phyloP scores from a whole-genome alignment of 75 land plant species.

The Selaginella tamariscina region DNA sequence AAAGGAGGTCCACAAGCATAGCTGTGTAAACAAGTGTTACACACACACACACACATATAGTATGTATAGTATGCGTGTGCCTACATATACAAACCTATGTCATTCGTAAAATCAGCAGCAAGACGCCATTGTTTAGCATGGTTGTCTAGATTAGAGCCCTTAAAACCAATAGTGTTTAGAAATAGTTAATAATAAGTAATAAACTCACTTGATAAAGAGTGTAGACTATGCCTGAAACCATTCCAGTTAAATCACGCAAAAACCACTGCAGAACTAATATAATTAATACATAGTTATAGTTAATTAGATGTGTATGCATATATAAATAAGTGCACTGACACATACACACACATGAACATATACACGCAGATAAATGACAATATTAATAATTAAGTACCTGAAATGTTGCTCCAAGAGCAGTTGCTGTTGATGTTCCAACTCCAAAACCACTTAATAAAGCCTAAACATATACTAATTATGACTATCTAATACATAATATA shows the following conservation, averaged over 20 bases:
- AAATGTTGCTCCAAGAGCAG: slow-evolving; percentile 93
- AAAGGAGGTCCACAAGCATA: slow-evolving; percentile 91
- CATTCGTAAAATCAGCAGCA: slow-evolving; percentile 95
- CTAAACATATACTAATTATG: slow-evolving; percentile 21
- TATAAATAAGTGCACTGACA: not conserved
- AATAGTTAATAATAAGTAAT: not conserved
- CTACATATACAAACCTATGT: slow-evolving; percentile 47
- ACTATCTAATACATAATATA: not conserved
- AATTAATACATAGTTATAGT: not conserved
- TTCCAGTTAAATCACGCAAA: slow-evolving; percentile 89
- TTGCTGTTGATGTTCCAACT: slow-evolving; percentile 85
- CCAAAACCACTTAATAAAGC: slow-evolving; percentile 96
- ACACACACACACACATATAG: not conserved
- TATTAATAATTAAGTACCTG: slow-evolving; percentile 39
- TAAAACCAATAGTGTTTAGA: not conserved
- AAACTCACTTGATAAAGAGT: slow-evolving; percentile 71
- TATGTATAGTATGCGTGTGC: not conserved
- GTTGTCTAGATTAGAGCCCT: slow-evolving; percentile 91
- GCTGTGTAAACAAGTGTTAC: slow-evolving; percentile 35
- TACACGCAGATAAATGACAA: not conserved
- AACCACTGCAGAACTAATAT: slow-evolving; percentile 61
- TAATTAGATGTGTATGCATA: slow-evolving; percentile 11
- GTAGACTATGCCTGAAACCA: slow-evolving; percentile 89
- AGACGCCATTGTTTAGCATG: slow-evolving; percentile 99
- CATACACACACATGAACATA: not conserved